A percentile compares a stretch with the other conserved stretches of the same genome.
phyloP scores from a whole-genome alignment of 108 stramenopile species.

The Cylindrotheca fusiformis region DNA sequence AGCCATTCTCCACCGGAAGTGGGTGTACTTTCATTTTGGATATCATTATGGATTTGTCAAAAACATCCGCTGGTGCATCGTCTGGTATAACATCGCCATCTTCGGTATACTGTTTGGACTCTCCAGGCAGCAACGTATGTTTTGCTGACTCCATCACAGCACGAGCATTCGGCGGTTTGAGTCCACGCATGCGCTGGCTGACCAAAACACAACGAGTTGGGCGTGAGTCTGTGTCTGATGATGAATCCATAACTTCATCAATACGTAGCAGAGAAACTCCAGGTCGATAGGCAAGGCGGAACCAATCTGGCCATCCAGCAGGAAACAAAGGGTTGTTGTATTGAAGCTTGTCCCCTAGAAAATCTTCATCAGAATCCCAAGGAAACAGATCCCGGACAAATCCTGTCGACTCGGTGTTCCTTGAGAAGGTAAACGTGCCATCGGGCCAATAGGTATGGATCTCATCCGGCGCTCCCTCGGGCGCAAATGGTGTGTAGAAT shows the following conservation, averaged over 20 bases:
- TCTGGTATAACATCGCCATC: not conserved
- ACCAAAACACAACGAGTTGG: constrained; percentile 14
- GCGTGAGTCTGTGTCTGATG: not conserved
- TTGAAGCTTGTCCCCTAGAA: constrained; percentile 28
- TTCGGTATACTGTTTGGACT: constrained; percentile 2
- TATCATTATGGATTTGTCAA: constrained; percentile 13
- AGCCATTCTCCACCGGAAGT: too few relatives aligned
- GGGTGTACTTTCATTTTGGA: constrained; percentile 23
- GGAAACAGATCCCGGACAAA: constrained; percentile 22
- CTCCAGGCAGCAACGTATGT: constrained; percentile 12
- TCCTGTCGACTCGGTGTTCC: constrained; percentile 22
- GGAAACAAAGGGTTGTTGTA: constrained; percentile 30
- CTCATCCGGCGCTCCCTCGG: constrained; percentile 6
- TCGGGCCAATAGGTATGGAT: constrained; percentile 36
- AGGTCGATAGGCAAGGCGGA: constrained; percentile 26
- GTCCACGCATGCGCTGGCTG: constrained; percentile 18
- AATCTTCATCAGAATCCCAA: constrained; percentile 5
- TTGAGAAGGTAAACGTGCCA: constrained; percentile 30
- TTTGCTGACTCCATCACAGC: constrained; percentile 5
- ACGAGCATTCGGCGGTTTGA: constrained; percentile 15
- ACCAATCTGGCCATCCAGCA: constrained; percentile 28
- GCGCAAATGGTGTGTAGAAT: constrained; percentile 30
- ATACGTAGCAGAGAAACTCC: constrained; percentile 26
- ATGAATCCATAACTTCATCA: not conserved
- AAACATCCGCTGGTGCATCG: not conserved